Evolutionary conservation across 192 early-diverging fungal genomes (phyloP).

Genomic region (Coemansia sp.): DNA sequence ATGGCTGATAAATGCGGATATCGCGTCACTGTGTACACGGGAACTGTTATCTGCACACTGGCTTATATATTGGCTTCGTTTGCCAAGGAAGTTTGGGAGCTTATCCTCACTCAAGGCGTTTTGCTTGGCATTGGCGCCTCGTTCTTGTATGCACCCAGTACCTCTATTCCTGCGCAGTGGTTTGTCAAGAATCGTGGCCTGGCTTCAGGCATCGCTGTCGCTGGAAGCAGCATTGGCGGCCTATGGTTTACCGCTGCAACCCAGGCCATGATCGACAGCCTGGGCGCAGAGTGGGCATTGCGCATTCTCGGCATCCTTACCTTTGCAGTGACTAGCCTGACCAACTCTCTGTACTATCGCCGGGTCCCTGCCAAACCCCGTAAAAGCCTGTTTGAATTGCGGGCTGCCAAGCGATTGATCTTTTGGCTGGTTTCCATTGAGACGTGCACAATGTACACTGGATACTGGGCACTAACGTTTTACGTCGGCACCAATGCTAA

Average conservation of each 20-base stretch:
- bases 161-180: conserved; percentile 64
- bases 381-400: conserved; percentile 28
- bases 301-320: conserved; percentile 62
- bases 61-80: conserved; percentile 44
- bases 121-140: conserved; percentile 60
- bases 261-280: conserved; percentile 57
- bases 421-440: conserved; percentile 41
- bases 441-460: conserved; percentile 31
- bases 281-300: conserved; percentile 68
- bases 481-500: conserved; percentile 35
- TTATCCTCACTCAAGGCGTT: conserved; percentile 66
- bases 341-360: conserved; percentile 33
- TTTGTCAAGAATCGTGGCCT: conserved; percentile 56
- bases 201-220: conserved; percentile 61
- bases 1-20: conserved; percentile 41
- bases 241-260: conserved; percentile 60
- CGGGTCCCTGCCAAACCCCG: conserved; percentile 55
- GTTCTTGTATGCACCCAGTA: conserved; percentile 56
- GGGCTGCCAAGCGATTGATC: conserved; percentile 20
- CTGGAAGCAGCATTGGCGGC: conserved; percentile 62
- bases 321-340: conserved; percentile 34
- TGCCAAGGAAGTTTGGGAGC: conserved; percentile 61
- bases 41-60: conserved; percentile 29
- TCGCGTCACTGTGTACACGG: conserved; percentile 29
- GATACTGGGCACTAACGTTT: conserved; percentile 50